Evolutionary conservation across 2,329 filamentous ascomycete species (phyloP).

Genomic region (Aspergillus sp.): DNA sequence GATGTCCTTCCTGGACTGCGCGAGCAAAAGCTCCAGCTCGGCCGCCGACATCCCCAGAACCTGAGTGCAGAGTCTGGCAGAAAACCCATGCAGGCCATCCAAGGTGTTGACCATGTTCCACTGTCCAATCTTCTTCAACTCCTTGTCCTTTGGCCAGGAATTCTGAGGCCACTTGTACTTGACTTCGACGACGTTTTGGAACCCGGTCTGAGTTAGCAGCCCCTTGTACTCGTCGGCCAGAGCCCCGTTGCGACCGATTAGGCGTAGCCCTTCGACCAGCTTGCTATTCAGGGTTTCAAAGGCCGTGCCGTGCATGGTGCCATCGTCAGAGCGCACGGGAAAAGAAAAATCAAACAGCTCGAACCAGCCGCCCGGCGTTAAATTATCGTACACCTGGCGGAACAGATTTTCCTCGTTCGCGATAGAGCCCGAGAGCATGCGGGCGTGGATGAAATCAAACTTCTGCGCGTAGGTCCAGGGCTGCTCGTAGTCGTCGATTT

Average conservation of each 20-base stretch:
- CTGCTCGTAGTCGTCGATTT: conserved; percentile 29
- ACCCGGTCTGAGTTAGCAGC: conserved; percentile 24
- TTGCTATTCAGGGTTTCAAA: conserved; percentile 6
- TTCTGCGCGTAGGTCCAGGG: conserved; percentile 26
- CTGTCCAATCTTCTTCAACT: conserved; percentile 27
- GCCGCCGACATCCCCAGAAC: conserved; percentile 3
- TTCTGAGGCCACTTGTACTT: conserved; percentile 27
- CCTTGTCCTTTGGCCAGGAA: conserved; percentile 30
- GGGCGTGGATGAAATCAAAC: conserved; percentile 33
- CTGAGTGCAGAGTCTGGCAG: neutral
- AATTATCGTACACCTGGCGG: conserved; percentile 15
- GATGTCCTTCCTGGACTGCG: neutral
- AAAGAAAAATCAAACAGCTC: conserved; percentile 26
- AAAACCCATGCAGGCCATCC: conserved; percentile 4
- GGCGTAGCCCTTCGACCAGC: conserved; percentile 10
- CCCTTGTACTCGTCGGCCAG: conserved; percentile 13
- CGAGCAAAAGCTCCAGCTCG: neutral
- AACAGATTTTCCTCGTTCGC: conserved; percentile 13
- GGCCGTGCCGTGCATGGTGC: conserved; percentile 19
- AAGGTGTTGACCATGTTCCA: conserved; percentile 10
- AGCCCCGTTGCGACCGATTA: conserved; percentile 20
- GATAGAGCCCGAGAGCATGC: conserved; percentile 20
- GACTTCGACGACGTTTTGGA: conserved; percentile 23
- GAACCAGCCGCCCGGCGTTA: conserved; percentile 31
- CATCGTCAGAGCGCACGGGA: conserved; percentile 27